Conservation (phyloP, 164 flowering plant genomes). For the Liriodendron chinense region DNA sequence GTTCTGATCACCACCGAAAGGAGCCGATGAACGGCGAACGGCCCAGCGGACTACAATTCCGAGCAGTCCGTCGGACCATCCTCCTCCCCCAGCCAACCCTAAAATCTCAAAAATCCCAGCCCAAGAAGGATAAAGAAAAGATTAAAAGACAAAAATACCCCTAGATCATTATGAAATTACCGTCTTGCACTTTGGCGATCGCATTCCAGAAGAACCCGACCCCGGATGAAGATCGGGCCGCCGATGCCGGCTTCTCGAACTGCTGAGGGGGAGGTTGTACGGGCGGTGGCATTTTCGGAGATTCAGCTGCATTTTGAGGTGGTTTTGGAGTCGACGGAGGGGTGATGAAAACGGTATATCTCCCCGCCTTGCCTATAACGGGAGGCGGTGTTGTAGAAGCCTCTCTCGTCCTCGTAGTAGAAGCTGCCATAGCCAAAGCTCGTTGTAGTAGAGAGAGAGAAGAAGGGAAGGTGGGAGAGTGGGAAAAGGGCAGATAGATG, state of each 20-base stretch:
- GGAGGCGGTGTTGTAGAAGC: conserved; percentile 68
- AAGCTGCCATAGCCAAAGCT: conserved; percentile 7
- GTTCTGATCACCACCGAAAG: not conserved
- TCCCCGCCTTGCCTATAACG: conserved; percentile 83
- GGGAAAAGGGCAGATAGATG: not conserved
- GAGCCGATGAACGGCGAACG: not conserved
- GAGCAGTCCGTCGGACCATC: not conserved
- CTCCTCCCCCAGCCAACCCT: not conserved
- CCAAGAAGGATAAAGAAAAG: not conserved
- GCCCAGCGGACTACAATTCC: not conserved
- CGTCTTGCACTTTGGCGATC: conserved; percentile 67
- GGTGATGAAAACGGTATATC: conserved; percentile 91
- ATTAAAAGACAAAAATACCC: not conserved
- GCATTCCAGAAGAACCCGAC: conserved; percentile 69
- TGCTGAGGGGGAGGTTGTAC: conserved; percentile 66
- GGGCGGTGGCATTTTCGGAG: conserved; percentile 35
- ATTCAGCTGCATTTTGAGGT: conserved; percentile 4
- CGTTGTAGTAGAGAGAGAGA: not conserved
- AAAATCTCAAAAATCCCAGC: not conserved
- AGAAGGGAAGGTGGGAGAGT: not conserved
- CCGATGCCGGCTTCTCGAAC: conserved; percentile 30
- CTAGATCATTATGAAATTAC: conserved; percentile 27
- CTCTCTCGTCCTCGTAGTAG: not conserved
- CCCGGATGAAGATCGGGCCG: conserved; percentile 17
- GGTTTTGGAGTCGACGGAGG: conserved; percentile 74